Percentiles rank a stretch among this genome's conserved stretches.
These are phyloP conservation scores for Fusarium gaditjirri DNA, from an alignment of 2,329 filamentous ascomycete species.

Conservation along the genomic window DNA sequence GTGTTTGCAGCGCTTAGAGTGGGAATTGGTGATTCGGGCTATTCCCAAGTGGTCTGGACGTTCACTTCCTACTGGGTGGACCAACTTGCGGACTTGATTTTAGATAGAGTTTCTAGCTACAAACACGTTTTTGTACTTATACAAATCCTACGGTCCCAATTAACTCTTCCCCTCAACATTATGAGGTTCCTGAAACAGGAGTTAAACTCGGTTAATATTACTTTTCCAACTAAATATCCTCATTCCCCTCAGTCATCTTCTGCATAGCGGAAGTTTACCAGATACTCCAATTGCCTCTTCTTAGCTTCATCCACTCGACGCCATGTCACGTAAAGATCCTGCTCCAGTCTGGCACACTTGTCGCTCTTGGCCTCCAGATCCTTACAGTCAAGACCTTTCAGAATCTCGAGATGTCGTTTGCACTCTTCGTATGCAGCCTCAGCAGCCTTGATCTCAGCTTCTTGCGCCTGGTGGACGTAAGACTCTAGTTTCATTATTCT, in stretches of 20 bases:
- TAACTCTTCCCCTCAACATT: too few relatives aligned
- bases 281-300: neutral
- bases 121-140: accelerated
- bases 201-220: accelerated
- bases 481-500: neutral
- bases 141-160: neutral
- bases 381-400: neutral
- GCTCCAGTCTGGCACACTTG: accelerated
- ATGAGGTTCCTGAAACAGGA: accelerated
- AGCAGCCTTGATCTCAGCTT: neutral
- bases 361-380: accelerated
- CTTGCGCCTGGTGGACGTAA: neutral
- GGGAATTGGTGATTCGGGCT: accelerated
- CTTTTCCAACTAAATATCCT: accelerated
- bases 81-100: neutral
- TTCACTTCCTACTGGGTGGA: neutral
- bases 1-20: neutral
- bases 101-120: accelerated
- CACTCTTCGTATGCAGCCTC: neutral
- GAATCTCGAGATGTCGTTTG: neutral
- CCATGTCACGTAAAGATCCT: neutral
- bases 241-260: accelerated
- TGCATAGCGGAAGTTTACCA: neutral
- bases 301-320: neutral
- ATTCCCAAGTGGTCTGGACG: accelerated